These are phyloP conservation scores for Sugiyamaella castrensis DNA, from an alignment of 1,139 yeast genomes.

Conservation along the genomic window DNA sequence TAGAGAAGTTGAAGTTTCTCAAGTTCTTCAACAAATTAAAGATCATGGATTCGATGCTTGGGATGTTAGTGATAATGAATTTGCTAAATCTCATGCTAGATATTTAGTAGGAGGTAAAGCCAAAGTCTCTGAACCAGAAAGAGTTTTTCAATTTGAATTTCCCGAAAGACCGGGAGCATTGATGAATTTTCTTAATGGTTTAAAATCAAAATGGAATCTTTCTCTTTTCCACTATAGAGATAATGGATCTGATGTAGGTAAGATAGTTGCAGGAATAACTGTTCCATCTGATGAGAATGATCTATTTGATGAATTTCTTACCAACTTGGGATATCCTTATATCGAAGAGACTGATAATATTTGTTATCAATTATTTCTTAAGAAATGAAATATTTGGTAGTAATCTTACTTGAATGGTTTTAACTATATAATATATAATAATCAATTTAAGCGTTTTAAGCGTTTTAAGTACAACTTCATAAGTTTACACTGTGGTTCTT, in stretches of 20 bases:
- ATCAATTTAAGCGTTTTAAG: too few relatives aligned
- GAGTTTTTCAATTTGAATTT: conserved; percentile 80
- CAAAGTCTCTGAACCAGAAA: conserved; percentile 58
- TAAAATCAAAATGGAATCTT: conserved; percentile 83
- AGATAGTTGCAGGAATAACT: conserved; percentile 83
- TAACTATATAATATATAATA: too few relatives aligned
- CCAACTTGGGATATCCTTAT: conserved; percentile 69
- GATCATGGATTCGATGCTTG: conserved; percentile 49
- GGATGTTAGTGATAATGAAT: conserved; percentile 86
- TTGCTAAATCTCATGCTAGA: conserved; percentile 95
- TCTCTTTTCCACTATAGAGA: conserved; percentile 94
- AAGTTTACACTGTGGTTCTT: too few relatives aligned
- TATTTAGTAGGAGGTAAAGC: conserved; percentile 91
- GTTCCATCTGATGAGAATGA: conserved; percentile 71
- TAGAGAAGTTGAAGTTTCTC: conserved; percentile 55
- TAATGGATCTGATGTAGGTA: conserved; percentile 93
- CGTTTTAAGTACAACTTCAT: too few relatives aligned
- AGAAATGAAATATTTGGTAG: too few relatives aligned
- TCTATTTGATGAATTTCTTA: conserved; percentile 64
- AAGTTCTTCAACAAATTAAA: conserved; percentile 43
- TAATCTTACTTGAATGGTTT: too few relatives aligned
- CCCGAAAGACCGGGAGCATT: conserved; percentile 98
- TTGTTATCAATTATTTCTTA: conserved; percentile 73
- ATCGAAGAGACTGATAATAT: conserved; percentile 80
- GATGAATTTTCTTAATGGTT: conserved; percentile 66